Percentiles rank a stretch among this genome's conserved stretches.
These are phyloP conservation scores for Candida pseudofarinosa DNA, from an alignment of 805 yeast genomes.

Conservation along the genomic window DNA sequence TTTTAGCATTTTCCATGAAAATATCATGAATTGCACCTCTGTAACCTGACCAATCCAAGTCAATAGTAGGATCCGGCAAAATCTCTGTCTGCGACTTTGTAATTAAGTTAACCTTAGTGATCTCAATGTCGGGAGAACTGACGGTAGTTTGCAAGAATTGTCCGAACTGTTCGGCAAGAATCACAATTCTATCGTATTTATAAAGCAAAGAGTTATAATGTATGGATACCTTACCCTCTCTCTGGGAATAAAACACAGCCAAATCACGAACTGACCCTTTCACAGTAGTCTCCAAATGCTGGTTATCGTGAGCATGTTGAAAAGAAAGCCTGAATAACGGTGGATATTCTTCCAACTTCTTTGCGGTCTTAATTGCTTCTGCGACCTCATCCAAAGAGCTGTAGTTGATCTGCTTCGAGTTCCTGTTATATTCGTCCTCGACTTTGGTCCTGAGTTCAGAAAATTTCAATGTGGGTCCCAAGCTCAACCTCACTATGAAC, in stretches of 20 bases:
- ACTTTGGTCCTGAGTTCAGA: slow-evolving; percentile 47
- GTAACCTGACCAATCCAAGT: slow-evolving; percentile 86
- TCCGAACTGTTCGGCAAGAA: slow-evolving; percentile 68
- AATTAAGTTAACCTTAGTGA: slow-evolving; percentile 63
- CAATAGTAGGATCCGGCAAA: slow-evolving; percentile 84
- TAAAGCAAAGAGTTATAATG: slow-evolving; percentile 76
- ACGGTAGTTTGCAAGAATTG: slow-evolving; percentile 44
- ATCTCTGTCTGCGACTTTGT: slow-evolving; percentile 58
- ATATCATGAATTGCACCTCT: slow-evolving; percentile 97
- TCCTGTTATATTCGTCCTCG: slow-evolving; percentile 33
- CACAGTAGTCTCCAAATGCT: slow-evolving; percentile 44
- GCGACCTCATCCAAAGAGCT: slow-evolving; percentile 53
- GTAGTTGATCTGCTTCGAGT: slow-evolving; percentile 38
- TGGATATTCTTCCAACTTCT: slow-evolving; percentile 55
- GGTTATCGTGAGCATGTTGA: slow-evolving; percentile 40
- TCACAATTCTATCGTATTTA: slow-evolving; percentile 61
- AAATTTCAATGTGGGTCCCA: slow-evolving; percentile 56
- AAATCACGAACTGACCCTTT: slow-evolving; percentile 61
- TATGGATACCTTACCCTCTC: slow-evolving; percentile 36
- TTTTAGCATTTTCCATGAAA: slow-evolving; percentile 79
- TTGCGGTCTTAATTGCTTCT: slow-evolving; percentile 42
- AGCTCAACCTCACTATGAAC: slow-evolving; percentile 58
- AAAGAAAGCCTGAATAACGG: slow-evolving; percentile 59
- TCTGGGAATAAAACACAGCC: slow-evolving; percentile 43
- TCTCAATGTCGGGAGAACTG: slow-evolving; percentile 32